Evolutionary conservation across 306 rosid species (phyloP), one percentile per base, ranked within the genome.

Genomic region (Betula pendula): DNA sequence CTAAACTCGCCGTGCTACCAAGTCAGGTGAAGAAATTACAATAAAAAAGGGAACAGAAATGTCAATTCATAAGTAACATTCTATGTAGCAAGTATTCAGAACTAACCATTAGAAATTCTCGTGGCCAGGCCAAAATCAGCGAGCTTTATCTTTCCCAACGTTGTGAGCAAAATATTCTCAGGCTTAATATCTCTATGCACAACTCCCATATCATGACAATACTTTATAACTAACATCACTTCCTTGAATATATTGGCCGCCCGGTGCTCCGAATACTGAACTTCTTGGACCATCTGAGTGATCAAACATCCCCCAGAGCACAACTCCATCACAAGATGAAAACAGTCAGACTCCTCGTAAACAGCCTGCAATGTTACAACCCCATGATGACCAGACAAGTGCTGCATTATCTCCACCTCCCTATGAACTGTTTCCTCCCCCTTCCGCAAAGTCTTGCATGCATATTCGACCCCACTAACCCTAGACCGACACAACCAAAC

Each of bases 171-270:
- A 83, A 92, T 96, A 77, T 96, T 96, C 84, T 96, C 99, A 29
- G 99, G 99, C 81, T 96, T 96, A 81, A 96, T 66, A 86, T 96
- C 99, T 84, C 99, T 82, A 75, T 96, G 99, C 69, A 91, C 99
- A 85, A 96, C 99, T 77, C 99, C 99, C 99, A 96, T 96, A 80
- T 96, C 99, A 91, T 96, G 98, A 77, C 98, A 96, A 73, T 92
- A 96, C 88, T 96, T 92, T 70, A 96, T 84, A 79, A 96, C 99
- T 27, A 93, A 86, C 96, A 96, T 87, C 73, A 96, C 98, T 84
- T 92, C 98, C 89, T 92, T 96, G 65, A 96, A 85, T 67, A 87
- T 72, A 77, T 87, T 91, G 53, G 99, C 99, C 66, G 96, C 90
- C 33, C 88, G 90, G 16, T 92, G 91, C 81, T 96, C 99, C 0